phyloP scores from a whole-genome alignment of 2,329 filamentous ascomycete species.

The Chaetomiaceae sp. region DNA sequence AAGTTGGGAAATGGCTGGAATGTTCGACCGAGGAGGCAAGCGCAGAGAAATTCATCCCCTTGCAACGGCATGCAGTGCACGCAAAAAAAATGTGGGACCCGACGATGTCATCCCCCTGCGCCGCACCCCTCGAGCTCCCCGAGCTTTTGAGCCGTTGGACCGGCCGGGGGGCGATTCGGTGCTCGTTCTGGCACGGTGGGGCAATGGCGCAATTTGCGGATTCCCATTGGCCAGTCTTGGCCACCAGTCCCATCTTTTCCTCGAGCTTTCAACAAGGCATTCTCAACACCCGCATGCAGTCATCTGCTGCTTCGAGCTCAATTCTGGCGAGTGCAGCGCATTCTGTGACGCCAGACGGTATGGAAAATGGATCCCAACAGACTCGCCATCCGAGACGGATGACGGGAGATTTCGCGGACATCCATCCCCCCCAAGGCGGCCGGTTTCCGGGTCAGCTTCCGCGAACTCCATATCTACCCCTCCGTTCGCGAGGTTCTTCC shows the following conservation, averaged over 20 bases:
- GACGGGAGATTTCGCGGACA: background rate
- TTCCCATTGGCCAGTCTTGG: background rate
- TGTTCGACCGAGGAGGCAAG: background rate
- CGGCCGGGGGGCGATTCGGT: background rate
- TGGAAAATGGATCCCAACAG: background rate
- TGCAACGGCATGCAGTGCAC: background rate
- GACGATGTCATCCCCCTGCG: constrained; percentile 9
- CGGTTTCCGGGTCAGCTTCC: no score
- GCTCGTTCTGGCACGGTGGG: background rate
- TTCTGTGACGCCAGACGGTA: background rate
- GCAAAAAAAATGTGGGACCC: constrained; percentile 2
- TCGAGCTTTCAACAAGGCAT: background rate
- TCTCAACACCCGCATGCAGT: constrained; percentile 1
- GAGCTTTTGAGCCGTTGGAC: constrained; percentile 7
- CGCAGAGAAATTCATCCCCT: background rate
- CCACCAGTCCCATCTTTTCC: no score
- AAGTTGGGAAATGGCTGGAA: background rate
- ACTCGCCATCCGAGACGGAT: background rate
- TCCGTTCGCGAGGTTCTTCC: no score
- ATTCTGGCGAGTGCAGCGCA: background rate
- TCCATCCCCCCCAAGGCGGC: no score
- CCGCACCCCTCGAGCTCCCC: background rate
- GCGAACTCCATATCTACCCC: no score
- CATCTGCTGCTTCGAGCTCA: background rate
- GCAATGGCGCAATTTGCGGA: background rate